A percentile compares a stretch with the other conserved stretches of the same genome.
These are phyloP conservation scores for Euphorbia celastroides DNA, from an alignment of 441 rosid species.

Conservation along the genomic window DNA sequence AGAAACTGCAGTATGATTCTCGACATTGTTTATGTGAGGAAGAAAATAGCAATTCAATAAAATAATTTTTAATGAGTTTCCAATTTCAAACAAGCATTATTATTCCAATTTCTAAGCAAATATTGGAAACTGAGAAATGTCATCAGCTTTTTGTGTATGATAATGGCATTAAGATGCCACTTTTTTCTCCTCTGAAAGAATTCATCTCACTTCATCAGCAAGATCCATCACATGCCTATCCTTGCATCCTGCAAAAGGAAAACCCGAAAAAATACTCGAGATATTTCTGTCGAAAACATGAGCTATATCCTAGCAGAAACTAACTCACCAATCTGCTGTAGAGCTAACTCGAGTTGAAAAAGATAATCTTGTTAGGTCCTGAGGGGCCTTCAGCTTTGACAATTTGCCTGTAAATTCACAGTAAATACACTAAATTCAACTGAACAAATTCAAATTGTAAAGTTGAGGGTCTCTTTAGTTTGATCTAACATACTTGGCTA, in stretches of 20 bases:
- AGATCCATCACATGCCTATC: constrained; percentile 72
- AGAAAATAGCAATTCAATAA: too few relatives aligned
- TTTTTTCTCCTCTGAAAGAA: constrained; percentile 36
- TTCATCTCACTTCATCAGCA: constrained; percentile 55
- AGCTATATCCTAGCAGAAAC: too few relatives aligned
- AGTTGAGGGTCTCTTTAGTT: not conserved
- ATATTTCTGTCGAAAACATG: too few relatives aligned
- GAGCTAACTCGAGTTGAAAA: constrained; percentile 67
- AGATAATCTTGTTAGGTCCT: constrained; percentile 88
- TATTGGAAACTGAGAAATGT: not conserved
- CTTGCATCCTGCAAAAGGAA: constrained; percentile 38
- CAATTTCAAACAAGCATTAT: not conserved
- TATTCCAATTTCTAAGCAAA: not conserved
- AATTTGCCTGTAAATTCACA: constrained; percentile 50
- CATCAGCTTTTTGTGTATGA: not conserved
- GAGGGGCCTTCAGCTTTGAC: constrained; percentile 79
- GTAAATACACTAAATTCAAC: too few relatives aligned
- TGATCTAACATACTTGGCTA: constrained; percentile 49
- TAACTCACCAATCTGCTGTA: constrained; percentile 44
- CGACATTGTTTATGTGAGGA: too few relatives aligned
- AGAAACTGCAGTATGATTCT: too few relatives aligned
- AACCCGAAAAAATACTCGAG: too few relatives aligned
- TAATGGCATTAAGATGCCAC: constrained; percentile 6
- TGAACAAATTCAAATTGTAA: too few relatives aligned
- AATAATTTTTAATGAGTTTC: too few relatives aligned